Percentiles rank a stretch among this genome's conserved stretches.
Evolutionary conservation across 495 filamentous ascomycete species (phyloP).

Genomic region (Podospora comata): DNA sequence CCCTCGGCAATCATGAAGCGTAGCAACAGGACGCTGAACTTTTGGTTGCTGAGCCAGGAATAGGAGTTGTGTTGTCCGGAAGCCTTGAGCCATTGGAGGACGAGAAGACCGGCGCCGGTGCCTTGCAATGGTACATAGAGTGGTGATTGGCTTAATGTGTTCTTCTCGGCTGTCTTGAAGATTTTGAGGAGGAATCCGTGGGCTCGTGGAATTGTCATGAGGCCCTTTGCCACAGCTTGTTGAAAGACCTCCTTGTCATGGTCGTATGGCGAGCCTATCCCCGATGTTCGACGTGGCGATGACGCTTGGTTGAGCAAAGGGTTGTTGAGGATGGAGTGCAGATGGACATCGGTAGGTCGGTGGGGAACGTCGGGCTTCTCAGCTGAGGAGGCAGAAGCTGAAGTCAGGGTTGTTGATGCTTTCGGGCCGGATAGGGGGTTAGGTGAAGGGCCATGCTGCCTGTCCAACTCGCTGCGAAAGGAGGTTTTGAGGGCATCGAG

Average conservation of each 20-base stretch:
- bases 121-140: conserved; percentile 32
- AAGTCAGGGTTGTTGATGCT: background rate
- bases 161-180: conserved; percentile 30
- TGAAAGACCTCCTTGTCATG: conserved; percentile 36
- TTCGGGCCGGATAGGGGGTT: background rate
- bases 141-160: conserved; percentile 25
- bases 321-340: conserved; percentile 66
- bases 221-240: conserved; percentile 40
- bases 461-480: conserved; percentile 72
- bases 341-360: conserved; percentile 51
- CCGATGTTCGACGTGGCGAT: background rate
- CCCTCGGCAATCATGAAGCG: conserved; percentile 52
- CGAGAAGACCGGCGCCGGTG: conserved; percentile 41
- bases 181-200: conserved; percentile 39
- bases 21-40: conserved; percentile 37
- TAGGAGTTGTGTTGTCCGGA: conserved; percentile 42
- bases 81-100: conserved; percentile 52
- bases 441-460: conserved; percentile 51
- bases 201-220: conserved; percentile 43
- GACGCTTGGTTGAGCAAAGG: conserved; percentile 51
- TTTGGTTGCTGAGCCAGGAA: conserved; percentile 32
- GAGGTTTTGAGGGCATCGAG: conserved; percentile 67
- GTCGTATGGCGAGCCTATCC: background rate
- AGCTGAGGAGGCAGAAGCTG: conserved; percentile 9
- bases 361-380: conserved; percentile 7